phyloP scores from a whole-genome alignment of 2,329 filamentous ascomycete species.

The Fusarium sp. region DNA sequence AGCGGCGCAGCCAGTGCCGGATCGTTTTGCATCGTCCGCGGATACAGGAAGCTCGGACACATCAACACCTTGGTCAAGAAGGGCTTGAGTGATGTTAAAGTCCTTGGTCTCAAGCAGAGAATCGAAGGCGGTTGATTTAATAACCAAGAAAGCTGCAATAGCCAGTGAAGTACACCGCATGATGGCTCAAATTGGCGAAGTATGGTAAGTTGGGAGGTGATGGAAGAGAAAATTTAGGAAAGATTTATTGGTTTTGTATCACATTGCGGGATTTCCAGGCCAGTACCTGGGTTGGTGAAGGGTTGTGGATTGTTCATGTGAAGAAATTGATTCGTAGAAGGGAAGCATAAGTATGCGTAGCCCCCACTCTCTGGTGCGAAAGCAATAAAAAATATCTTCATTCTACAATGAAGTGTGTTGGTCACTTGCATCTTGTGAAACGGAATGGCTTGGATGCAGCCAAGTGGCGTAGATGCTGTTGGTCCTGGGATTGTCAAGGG shows the following conservation, averaged over 20 bases:
- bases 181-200: background rate
- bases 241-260: background rate
- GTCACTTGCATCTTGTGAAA: background rate
- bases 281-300: background rate
- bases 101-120: background rate
- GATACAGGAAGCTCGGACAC: constrained; percentile 2
- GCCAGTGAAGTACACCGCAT: constrained; percentile 2
- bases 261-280: background rate
- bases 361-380: background rate
- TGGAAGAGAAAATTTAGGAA: accelerated
- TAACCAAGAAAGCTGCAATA: background rate
- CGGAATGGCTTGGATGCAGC: background rate
- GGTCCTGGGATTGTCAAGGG: background rate
- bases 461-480: background rate
- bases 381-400: too few relatives aligned
- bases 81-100: constrained; percentile 25
- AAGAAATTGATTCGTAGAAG: background rate
- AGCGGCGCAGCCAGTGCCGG: background rate
- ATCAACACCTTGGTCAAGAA: constrained; percentile 13
- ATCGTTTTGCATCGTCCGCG: background rate
- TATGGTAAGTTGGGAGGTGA: background rate
- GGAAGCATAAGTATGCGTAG: background rate
- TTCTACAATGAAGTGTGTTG: background rate
- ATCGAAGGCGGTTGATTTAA: background rate
- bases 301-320: background rate